Conservation (phyloP, 2,329 filamentous ascomycete genomes). For the Talaromyces marneffei region DNA sequence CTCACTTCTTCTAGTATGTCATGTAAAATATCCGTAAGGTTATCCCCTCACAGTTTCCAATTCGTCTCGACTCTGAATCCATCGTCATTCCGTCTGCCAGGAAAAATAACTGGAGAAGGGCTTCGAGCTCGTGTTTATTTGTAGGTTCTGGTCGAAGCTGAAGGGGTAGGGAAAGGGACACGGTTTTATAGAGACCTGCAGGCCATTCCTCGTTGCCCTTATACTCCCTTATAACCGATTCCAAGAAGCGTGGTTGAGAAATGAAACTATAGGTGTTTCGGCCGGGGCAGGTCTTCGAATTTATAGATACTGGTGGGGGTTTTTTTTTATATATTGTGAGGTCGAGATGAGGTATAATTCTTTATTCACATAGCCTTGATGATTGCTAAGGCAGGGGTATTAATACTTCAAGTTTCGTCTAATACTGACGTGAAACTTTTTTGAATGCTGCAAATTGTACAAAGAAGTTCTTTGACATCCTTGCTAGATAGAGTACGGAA, state of each 20-base stretch:
- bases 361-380: neutral
- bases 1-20: no score
- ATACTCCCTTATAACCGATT: neutral
- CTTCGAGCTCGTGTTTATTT: neutral
- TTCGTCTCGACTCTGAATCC: neutral
- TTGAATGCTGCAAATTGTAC: neutral
- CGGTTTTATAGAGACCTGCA: neutral
- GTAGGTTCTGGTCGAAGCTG: neutral
- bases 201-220: neutral
- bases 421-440: neutral
- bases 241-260: neutral
- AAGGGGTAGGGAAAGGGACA: neutral
- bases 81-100: neutral
- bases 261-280: neutral
- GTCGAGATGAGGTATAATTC: neutral
- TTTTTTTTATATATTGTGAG: neutral
- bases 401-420: neutral
- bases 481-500: neutral
- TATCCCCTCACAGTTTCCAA: neutral
- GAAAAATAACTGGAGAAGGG: neutral
- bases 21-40: neutral
- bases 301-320: neutral
- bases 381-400: neutral
- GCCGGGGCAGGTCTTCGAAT: neutral
- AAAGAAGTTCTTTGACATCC: neutral